Percentiles rank a stretch among this genome's conserved stretches.
Evolutionary conservation across 73 alveolate genomes (phyloP).

Genomic region (Breviolum minutum): DNA sequence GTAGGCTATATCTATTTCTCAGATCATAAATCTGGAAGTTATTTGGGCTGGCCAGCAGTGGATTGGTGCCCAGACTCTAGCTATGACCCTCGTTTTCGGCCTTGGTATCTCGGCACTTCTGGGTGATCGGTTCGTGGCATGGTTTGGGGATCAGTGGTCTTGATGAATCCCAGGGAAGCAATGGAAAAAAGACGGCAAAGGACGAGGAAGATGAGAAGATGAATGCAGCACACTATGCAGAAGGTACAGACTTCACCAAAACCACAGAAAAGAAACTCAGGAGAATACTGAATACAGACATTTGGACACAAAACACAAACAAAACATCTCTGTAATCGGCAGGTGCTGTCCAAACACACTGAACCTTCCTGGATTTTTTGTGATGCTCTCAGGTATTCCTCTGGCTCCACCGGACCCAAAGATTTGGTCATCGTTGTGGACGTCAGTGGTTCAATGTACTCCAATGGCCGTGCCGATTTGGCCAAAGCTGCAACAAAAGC

Average conservation of each 20-base stretch:
- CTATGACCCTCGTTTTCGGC: constrained; percentile 83
- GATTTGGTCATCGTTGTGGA: constrained; percentile 83
- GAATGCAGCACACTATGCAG: too few relatives aligned
- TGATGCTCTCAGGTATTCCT: constrained; percentile 43
- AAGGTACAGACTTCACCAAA: too few relatives aligned
- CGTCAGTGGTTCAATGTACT: constrained; percentile 37
- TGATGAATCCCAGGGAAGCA: too few relatives aligned
- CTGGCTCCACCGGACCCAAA: constrained; percentile 89
- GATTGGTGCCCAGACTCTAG: constrained; percentile 28
- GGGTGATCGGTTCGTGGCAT: neutral
- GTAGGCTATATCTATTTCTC: constrained; percentile 57
- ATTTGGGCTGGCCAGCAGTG: constrained; percentile 46
- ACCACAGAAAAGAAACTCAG: too few relatives aligned
- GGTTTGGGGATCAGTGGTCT: too few relatives aligned
- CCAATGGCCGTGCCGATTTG: neutral
- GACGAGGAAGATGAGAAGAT: too few relatives aligned
- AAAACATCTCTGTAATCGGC: too few relatives aligned
- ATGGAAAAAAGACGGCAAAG: too few relatives aligned
- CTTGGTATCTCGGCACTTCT: neutral
- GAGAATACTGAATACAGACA: too few relatives aligned
- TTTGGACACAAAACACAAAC: too few relatives aligned
- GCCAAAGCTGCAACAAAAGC: constrained; percentile 39
- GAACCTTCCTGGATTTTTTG: too few relatives aligned
- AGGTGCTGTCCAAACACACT: too few relatives aligned
- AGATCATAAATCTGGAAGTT: constrained; percentile 33